phyloP scores from a whole-genome alignment of 805 yeast species.

The Candida ponderosae region DNA sequence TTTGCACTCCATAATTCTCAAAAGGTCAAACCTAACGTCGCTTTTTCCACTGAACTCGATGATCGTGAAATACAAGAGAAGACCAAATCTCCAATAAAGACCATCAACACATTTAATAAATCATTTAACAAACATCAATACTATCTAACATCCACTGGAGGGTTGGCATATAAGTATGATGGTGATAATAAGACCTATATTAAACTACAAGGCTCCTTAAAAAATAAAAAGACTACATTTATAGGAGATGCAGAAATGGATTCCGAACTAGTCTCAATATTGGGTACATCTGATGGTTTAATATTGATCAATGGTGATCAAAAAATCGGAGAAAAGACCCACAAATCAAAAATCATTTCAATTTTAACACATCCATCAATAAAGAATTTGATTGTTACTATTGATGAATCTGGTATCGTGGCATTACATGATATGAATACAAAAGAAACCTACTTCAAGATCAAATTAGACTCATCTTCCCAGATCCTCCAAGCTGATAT shows the following conservation, averaged over 20 bases:
- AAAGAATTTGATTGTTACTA: slow-evolving; percentile 19
- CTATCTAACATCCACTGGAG: slow-evolving; percentile 11
- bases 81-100: slow-evolving; percentile 13
- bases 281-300: background rate
- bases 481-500: too few relatives aligned
- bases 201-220: slow-evolving; percentile 1
- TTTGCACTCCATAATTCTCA: slow-evolving; percentile 13
- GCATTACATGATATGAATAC: slow-evolving; percentile 7
- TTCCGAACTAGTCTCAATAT: background rate
- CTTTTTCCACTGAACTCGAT: slow-evolving; percentile 6
- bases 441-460: slow-evolving; percentile 4
- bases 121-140: slow-evolving; percentile 3
- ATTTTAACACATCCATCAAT: slow-evolving; percentile 28
- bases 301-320: background rate
- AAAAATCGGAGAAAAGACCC: background rate
- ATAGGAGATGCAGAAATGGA: too few relatives aligned
- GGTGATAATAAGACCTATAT: slow-evolving; percentile 1
- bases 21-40: slow-evolving; percentile 15
- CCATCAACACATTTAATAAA: slow-evolving; percentile 1
- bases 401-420: slow-evolving; percentile 21
- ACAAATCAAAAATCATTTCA: slow-evolving; percentile 8
- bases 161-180: slow-evolving; percentile 8
- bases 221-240: background rate
- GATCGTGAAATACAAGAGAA: too few relatives aligned
- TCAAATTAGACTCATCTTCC: slow-evolving; percentile 6